These are phyloP conservation scores for Aspergillus sp. DNA, from an alignment of 2,329 filamentous ascomycete species.

Conservation along the genomic window DNA sequence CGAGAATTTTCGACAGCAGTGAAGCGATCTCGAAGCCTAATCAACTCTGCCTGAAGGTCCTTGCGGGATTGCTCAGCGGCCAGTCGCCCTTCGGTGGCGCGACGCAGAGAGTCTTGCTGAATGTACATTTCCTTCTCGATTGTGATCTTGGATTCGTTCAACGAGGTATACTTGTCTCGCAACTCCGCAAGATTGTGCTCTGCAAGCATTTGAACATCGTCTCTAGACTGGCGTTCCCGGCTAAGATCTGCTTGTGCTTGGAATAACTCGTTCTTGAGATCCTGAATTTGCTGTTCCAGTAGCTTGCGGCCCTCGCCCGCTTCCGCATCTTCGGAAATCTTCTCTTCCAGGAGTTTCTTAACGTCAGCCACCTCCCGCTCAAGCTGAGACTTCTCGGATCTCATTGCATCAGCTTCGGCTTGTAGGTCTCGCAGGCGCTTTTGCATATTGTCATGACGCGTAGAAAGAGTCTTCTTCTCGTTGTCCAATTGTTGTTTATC, in stretches of 20 bases:
- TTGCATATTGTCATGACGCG: conserved; percentile 77
- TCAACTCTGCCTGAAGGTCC: conserved; percentile 81
- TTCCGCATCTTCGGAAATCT: conserved; percentile 85
- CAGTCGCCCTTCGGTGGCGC: conserved; percentile 76
- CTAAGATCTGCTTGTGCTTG: conserved; percentile 84
- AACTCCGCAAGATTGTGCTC: conserved; percentile 83
- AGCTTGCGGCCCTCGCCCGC: conserved; percentile 77
- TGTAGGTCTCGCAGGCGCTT: conserved; percentile 77
- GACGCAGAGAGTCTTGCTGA: conserved; percentile 85
- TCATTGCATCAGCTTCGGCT: conserved; percentile 82
- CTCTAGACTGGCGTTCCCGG: conserved; percentile 85
- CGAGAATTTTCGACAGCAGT: conserved; percentile 82
- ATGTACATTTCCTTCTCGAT: conserved; percentile 98
- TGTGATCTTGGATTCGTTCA: conserved; percentile 93
- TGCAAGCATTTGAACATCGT: conserved; percentile 85
- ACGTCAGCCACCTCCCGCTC: conserved; percentile 87
- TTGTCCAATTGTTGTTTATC: conserved; percentile 76
- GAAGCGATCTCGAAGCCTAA: conserved; percentile 77
- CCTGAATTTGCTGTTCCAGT: conserved; percentile 80
- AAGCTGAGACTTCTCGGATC: conserved; percentile 76
- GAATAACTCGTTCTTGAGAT: conserved; percentile 82
- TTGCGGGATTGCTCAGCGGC: conserved; percentile 84
- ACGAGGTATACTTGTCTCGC: conserved; percentile 76
- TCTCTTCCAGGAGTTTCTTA: conserved; percentile 78
- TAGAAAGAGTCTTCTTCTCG: conserved; percentile 67